Conservation (phyloP, 1,284 basidiomycete genomes). For the Moniliophthora roreri region DNA sequence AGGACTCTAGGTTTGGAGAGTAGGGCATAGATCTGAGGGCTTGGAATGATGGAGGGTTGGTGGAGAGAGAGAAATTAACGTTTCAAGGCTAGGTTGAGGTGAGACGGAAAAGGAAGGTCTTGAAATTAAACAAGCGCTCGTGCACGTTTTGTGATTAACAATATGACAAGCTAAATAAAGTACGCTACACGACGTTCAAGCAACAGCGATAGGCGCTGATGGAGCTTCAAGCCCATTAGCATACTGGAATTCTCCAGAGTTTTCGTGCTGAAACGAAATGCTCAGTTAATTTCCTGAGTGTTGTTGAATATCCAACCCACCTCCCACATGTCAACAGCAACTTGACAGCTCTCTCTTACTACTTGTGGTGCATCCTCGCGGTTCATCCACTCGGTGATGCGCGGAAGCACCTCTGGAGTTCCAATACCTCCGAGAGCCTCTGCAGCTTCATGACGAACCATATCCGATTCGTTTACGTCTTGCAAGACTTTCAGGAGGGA, state of each 20-base stretch:
- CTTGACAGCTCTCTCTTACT: constrained; percentile 94
- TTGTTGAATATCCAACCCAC: constrained; percentile 38
- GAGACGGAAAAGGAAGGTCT: too few species aligned
- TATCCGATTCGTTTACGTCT: constrained; percentile 80
- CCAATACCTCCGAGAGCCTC: constrained; percentile 97
- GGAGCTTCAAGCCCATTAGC: constrained; percentile 37
- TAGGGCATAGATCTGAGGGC: too few species aligned
- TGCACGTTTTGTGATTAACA: too few species aligned
- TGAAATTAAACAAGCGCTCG: too few species aligned
- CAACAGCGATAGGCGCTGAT: constrained; percentile 10
- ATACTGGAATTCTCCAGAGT: constrained; percentile 89
- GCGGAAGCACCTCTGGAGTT: constrained; percentile 86
- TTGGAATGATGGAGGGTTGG: too few species aligned
- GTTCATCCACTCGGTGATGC: constrained; percentile 85
- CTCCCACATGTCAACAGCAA: constrained; percentile 98
- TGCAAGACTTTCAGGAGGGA: constrained; percentile 79
- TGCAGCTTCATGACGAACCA: constrained; percentile 99
- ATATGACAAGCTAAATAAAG: too few species aligned
- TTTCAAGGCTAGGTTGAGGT: too few species aligned
- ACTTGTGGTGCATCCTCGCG: constrained; percentile 82
- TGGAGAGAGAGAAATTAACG: too few species aligned
- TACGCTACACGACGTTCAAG: not conserved
- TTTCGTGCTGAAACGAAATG: constrained; percentile 69
- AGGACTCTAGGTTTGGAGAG: too few species aligned
- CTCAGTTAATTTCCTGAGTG: not conserved